Conservation (phyloP, 495 filamentous ascomycete species). For the Pseudomonodictys pantanalensis region DNA sequence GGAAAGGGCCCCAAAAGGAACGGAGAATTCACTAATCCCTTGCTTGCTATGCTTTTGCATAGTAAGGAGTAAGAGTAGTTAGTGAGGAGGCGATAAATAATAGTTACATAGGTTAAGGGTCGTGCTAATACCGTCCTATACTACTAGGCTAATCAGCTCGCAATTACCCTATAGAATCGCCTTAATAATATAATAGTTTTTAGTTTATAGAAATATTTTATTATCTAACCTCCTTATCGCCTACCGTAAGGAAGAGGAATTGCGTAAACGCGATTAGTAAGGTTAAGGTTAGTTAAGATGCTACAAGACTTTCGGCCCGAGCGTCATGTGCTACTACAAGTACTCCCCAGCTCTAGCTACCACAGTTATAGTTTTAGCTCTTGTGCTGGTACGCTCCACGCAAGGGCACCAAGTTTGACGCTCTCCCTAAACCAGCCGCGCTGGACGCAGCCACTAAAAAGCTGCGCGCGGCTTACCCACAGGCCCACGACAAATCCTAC, state of each 20-base stretch:
- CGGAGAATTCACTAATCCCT: too few species aligned
- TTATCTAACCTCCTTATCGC: too few species aligned
- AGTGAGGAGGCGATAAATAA: too few species aligned
- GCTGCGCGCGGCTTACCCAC: neutral
- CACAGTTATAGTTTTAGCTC: slow-evolving; percentile 6
- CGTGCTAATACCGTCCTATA: too few species aligned
- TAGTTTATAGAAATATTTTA: too few species aligned
- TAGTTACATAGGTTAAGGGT: too few species aligned
- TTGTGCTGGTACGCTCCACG: slow-evolving; percentile 16
- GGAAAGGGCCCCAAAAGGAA: too few species aligned
- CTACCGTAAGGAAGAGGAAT: neutral
- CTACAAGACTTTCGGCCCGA: neutral
- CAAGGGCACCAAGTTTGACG: neutral
- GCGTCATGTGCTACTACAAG: neutral
- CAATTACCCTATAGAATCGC: too few species aligned
- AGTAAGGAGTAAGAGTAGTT: too few species aligned
- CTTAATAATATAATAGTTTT: too few species aligned
- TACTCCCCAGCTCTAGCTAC: neutral
- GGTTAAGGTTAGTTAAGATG: neutral
- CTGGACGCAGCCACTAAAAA: slow-evolving; percentile 4
- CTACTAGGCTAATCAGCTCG: too few species aligned
- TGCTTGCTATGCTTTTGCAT: too few species aligned
- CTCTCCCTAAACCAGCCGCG: slow-evolving; percentile 3
- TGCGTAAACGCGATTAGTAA: neutral
- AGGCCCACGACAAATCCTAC: neutral